Percentiles rank a stretch among this genome's conserved stretches.
Evolutionary conservation across 108 stramenopile species (phyloP).

Genomic region (Fistulifera pelliculosa): DNA sequence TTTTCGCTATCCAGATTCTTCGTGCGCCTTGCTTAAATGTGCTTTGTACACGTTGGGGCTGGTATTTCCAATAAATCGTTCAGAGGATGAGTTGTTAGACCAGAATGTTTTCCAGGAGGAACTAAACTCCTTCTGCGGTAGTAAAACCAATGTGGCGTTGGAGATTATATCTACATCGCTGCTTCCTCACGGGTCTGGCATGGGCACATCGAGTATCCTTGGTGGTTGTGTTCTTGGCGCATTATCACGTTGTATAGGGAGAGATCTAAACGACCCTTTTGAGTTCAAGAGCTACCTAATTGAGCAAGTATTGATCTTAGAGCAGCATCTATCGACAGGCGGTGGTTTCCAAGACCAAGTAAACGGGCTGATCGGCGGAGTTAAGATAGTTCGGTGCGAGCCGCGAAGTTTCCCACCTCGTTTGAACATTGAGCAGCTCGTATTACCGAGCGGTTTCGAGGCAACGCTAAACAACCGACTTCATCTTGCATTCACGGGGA

Average conservation of each 20-base stretch:
- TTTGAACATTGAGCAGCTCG: slow-evolving; percentile 26
- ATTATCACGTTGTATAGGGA: slow-evolving; percentile 42
- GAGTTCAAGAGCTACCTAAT: slow-evolving; percentile 28
- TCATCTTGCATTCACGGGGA: slow-evolving; percentile 59
- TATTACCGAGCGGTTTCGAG: slow-evolving; percentile 10
- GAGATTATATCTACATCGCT: slow-evolving; percentile 58
- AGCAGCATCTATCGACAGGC: slow-evolving; percentile 72
- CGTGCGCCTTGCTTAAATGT: slow-evolving; percentile 61
- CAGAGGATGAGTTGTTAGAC: too few relatives aligned
- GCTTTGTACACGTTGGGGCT: slow-evolving; percentile 50
- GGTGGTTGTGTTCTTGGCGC: slow-evolving; percentile 59
- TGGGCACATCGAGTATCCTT: slow-evolving; percentile 79
- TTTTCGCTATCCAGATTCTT: slow-evolving; percentile 44
- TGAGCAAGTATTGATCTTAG: slow-evolving; percentile 49
- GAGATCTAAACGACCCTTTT: slow-evolving; percentile 16
- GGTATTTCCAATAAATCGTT: slow-evolving; percentile 4
- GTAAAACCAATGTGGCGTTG: slow-evolving; percentile 33
- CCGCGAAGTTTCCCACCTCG: slow-evolving; percentile 30
- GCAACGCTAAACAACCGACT: slow-evolving; percentile 37
- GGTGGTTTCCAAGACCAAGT: slow-evolving; percentile 92
- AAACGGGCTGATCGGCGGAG: slow-evolving; percentile 48
- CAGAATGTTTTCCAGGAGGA: slow-evolving; percentile 23
- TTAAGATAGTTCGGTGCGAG: slow-evolving; percentile 44
- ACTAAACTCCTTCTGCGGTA: slow-evolving; percentile 46
- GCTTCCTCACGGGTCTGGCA: slow-evolving; percentile 72